These are phyloP conservation scores for Thoreauomyces humboldtii DNA, from an alignment of 192 early-diverging fungal genomes.

Conservation along the genomic window DNA sequence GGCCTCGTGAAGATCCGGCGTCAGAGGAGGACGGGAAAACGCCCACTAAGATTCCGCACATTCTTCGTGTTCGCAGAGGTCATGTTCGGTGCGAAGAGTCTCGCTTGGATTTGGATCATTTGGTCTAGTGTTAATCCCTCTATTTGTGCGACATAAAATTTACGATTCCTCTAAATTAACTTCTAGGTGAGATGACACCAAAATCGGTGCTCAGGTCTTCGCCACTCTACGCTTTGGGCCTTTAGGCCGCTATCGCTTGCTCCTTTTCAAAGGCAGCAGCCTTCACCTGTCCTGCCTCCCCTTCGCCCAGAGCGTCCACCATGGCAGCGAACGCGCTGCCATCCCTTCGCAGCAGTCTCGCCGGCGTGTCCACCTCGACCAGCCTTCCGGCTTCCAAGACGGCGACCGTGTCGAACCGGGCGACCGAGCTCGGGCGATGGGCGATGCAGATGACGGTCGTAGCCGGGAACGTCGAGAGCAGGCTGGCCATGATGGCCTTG, in stretches of 20 bases:
- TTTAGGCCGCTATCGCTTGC: too few relatives aligned
- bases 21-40: not conserved
- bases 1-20: not conserved
- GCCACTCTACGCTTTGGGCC: too few relatives aligned
- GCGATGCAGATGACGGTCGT: slow-evolving; percentile 25
- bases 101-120: too few relatives aligned
- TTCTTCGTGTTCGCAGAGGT: not conserved
- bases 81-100: too few relatives aligned
- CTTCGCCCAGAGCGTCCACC: slow-evolving; percentile 49
- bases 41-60: slow-evolving; percentile 16
- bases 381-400: slow-evolving; percentile 47
- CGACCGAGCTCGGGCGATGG: slow-evolving; percentile 29
- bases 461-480: slow-evolving; percentile 33
- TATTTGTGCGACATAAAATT: too few relatives aligned
- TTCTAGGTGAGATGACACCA: too few relatives aligned
- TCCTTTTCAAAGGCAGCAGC: too few relatives aligned
- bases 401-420: slow-evolving; percentile 49
- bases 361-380: slow-evolving; percentile 53
- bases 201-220: too few relatives aligned
- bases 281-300: too few relatives aligned
- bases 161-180: too few relatives aligned
- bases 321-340: slow-evolving; percentile 31
- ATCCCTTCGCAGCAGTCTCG: slow-evolving; percentile 44
- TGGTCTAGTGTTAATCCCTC: too few relatives aligned
- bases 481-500: slow-evolving; percentile 53